Percentiles rank a stretch among this genome's conserved stretches.
Conservation (phyloP, 768 basidiomycete species). For the Russula sp. region DNA sequence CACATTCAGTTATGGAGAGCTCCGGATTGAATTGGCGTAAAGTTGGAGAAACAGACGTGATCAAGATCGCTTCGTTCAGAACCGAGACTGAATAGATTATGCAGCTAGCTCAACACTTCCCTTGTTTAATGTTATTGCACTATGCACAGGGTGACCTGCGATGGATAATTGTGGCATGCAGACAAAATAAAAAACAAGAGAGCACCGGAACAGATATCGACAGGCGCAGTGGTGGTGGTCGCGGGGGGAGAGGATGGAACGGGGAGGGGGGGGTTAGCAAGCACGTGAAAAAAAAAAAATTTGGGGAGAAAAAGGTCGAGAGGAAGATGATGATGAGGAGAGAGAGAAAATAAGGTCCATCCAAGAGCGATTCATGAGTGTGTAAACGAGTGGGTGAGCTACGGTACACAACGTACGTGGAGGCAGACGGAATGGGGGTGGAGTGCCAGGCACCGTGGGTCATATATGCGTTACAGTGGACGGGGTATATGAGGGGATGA, state of each 20-base stretch:
- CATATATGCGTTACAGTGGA: slow-evolving; percentile 27
- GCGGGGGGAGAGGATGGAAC: neutral
- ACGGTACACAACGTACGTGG: slow-evolving; percentile 24
- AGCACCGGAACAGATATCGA: slow-evolving; percentile 24
- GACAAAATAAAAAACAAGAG: slow-evolving; percentile 26
- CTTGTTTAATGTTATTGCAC: slow-evolving; percentile 26
- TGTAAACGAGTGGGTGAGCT: slow-evolving; percentile 24
- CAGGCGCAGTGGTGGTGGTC: slow-evolving; percentile 15
- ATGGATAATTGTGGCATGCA: slow-evolving; percentile 26
- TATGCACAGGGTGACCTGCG: slow-evolving; percentile 24
- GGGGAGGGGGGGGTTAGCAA: slow-evolving; percentile 21
- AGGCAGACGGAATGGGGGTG: slow-evolving; percentile 15
- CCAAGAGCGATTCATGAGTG: slow-evolving; percentile 24
- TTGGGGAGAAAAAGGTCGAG: slow-evolving; percentile 2
- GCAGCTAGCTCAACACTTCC: slow-evolving; percentile 25
- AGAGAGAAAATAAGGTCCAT: slow-evolving; percentile 18
- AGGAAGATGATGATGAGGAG: slow-evolving; percentile 15
- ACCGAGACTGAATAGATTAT: slow-evolving; percentile 16
- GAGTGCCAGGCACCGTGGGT: slow-evolving; percentile 20
- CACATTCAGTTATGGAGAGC: neutral
- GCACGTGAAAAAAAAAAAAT: slow-evolving; percentile 12
- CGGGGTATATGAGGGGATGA: slow-evolving; percentile 25
- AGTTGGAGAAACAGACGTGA: neutral
- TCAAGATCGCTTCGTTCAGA: neutral
- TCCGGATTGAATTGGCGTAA: neutral